Evolutionary conservation across 2,329 filamentous ascomycete genomes (phyloP), one percentile per base, ranked within the genome.

Genomic region (Alternaria triticimaculans): DNA sequence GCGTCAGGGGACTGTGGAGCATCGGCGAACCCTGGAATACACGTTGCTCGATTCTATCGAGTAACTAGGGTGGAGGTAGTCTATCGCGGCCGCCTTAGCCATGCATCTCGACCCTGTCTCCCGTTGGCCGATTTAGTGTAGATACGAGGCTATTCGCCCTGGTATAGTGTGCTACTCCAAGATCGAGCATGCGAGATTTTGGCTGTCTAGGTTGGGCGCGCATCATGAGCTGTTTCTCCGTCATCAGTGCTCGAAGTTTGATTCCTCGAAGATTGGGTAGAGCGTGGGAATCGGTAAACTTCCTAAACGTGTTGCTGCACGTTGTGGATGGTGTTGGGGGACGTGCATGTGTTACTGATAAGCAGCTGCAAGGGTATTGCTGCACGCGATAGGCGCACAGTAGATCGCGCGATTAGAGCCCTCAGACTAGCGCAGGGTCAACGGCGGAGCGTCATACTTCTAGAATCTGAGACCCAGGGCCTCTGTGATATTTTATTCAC

Each of bases 41-140:
- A 63, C 49, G 55, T 79, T 78, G 78, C 78, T 80, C 75, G 76
- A 80, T 79, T 68, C 65, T 69, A 74, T 74, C 64, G 62, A 64
- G 62, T 62, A 58, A 64, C 37, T 37, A 48, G 69, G 64, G 49
- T 33, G 46, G 54, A 59, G 28, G 69, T 72, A 76, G 68, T 70
- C 72, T 76, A 78, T 78, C 72, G 60, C 66, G 50, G 63, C 62
- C 60, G 44, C 18, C 70, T 64, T 69, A 65, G 66, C 68, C 63
- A 60, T 60, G 64, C 65, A 61, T 60, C 62, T 68, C 59, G 57
- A 58, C 63, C 63, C 28, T 66, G 51, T 60, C 50, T 63, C 59
- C 62, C 64, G 62, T 70, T 69, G 60, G 68, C 50, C 33, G 57
- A 54, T 55, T 58, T 63, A 57, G 58, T 60, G 61, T 63, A 48